These are phyloP conservation scores for Ustilago esculenta DNA, from an alignment of 1,284 basidiomycete species.

Conservation along the genomic window DNA sequence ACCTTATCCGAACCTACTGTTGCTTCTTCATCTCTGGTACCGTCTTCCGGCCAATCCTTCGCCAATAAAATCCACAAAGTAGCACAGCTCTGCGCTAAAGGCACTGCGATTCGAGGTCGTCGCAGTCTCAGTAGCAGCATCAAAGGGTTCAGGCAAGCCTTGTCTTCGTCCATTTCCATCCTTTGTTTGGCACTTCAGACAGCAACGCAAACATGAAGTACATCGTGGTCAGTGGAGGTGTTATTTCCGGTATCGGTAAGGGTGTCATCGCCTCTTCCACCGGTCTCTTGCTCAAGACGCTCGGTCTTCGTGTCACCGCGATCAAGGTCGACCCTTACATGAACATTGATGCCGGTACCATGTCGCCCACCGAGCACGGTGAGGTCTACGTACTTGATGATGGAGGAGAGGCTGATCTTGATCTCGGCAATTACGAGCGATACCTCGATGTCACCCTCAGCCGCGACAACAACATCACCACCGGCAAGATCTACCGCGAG, in stretches of 20 bases:
- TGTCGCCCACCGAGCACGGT: constrained; percentile 98
- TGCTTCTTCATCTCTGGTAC: not conserved
- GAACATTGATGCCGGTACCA: constrained; percentile 99
- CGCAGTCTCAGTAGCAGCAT: constrained; percentile 24
- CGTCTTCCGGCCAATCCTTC: not conserved
- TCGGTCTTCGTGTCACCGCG: constrained; percentile 93
- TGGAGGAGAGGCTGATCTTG: constrained; percentile 96
- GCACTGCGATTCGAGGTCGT: constrained; percentile 49
- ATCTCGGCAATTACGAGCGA: constrained; percentile 97
- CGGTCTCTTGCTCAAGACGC: constrained; percentile 92
- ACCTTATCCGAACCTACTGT: constrained; percentile 22
- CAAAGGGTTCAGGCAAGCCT: constrained; percentile 2
- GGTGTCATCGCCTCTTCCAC: constrained; percentile 82
- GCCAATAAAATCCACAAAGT: constrained; percentile 5
- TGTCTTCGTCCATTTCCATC: constrained; percentile 3
- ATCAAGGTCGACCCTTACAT: constrained; percentile 99
- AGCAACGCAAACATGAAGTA: constrained; percentile 65
- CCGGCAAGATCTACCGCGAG: constrained; percentile 95
- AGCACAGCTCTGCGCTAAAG: constrained; percentile 13
- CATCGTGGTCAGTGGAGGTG: constrained; percentile 68
- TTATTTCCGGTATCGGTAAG: constrained; percentile 70
- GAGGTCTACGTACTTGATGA: constrained; percentile 99
- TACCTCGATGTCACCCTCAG: constrained; percentile 94
- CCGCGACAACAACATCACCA: constrained; percentile 97
- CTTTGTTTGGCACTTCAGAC: not conserved